Evolutionary conservation across 306 rosid species (phyloP), one percentile per base, ranked within the genome.

Genomic region (Prunus kanzakura): DNA sequence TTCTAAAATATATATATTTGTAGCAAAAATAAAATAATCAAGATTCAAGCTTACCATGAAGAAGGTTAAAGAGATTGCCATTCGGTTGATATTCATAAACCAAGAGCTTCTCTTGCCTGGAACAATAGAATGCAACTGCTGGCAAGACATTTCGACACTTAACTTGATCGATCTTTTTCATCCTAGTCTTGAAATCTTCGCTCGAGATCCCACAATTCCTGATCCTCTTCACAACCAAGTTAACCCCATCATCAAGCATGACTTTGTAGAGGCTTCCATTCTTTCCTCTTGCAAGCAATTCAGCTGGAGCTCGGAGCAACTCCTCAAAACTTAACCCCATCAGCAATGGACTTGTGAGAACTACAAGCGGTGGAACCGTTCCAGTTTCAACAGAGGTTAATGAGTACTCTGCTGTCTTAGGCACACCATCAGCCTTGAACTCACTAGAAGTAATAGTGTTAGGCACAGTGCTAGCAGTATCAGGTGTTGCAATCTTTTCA

Each of bases 191-290:
- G 79, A 88, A 88, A 20, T 82, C 91, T 46, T 83, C 78, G 29
- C 76, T 85, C 6, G 92, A 84, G 67, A 90, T 83, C 25, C 73
- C 89, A 86, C 88, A 88, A 75, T 83, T 89, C 69, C 82, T 90
- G 81, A 92, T 87, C 81, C 97, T 90, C 87, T 90, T 88, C 66
- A 87, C 96, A 69, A 90, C 97, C 78, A 92, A 78, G 43, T 54
- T 14, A 64, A 80, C 81, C 66, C 88, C 87, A 66, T 75, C 84
- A 3, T 80, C 86, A 1, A 92, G 73, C 86, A 81, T 83, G 79
- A 90, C 93, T 79, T 90, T 90, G 83, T 82, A 88, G 46, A 87
- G 80, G 84, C 97, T 92, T 68, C 96, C 96, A 66, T 87, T 80
- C 41, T 88, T 88, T 54, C 92, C 96, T 83, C 86, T 88, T 72